Base-by-base conservation (phyloP, 306 rosid genomes). In the Leucaena leucocephala region DNA sequence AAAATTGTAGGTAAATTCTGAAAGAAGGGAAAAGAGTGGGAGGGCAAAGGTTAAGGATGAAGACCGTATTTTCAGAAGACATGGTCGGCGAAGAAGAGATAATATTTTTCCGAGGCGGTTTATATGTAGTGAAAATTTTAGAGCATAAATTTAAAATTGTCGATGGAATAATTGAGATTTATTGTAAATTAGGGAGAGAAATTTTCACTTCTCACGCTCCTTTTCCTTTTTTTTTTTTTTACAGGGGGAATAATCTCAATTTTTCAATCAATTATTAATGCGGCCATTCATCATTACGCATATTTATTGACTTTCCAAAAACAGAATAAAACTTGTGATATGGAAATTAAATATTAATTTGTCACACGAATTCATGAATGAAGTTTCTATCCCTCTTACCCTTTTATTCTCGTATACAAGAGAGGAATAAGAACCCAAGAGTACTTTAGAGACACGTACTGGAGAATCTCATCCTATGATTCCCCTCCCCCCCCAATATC, bases 1-100 rank as follows among this genome's bases (percentile, higher is more conserved):
- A 35, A 44, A 4, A 2, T 19, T 8, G 3, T 15, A 70, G 12
- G 48, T 43, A 27, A 44, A 40, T 42, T 57, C 38, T 16, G 3
- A 52, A 33, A 11, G 17, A 63, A 66, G 39, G 19, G 19, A 44
- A 68, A 68, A 52, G 17, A 27, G 3, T 6, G 33, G 5, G 14
- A 59, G 3, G 15, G 44, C 2, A 15, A 55, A 19, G 40, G 19
- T 75, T 36, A 65, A 40, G 65, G 49, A 69, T 21, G 49, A 76
- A 70, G 27, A 82, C 85, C 81, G 64, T 70, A 52, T 70, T 4
- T 22, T 59, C 66, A 59, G n/a, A 59, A 50, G 57, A 36, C 77
- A 61, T 48, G 17, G 3, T 61, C 4, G 50, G 5, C 4, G 8
- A 12, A 9, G 50, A n/a, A 40, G 49, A 67, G 7, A 38, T 8